These are phyloP conservation scores for Harringtonia lauricola DNA, from an alignment of 2,329 filamentous ascomycete genomes.

Conservation along the genomic window DNA sequence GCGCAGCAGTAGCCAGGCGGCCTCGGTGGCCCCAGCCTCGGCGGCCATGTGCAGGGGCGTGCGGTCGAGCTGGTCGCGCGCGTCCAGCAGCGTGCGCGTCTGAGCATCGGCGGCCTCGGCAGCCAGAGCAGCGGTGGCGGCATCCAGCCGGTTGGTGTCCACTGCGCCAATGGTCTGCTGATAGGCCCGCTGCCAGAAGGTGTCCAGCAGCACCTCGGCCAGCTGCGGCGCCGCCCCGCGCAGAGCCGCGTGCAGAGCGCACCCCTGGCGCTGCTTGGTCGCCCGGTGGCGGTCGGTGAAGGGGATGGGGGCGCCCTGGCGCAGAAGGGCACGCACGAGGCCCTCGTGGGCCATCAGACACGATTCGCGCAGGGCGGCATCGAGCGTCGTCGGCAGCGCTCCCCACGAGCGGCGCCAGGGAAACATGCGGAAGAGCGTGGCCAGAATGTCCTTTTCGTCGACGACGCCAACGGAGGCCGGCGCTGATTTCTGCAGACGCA, in stretches of 20 bases:
- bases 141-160: background rate
- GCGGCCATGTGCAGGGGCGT: slow-evolving; percentile 14
- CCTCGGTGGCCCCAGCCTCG: slow-evolving; percentile 1
- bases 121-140: background rate
- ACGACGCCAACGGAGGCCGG: too few species aligned
- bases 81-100: slow-evolving; percentile 4
- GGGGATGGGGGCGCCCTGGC: slow-evolving; percentile 11
- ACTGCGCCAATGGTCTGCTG: background rate
- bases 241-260: slow-evolving; percentile 11
- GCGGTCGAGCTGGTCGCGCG: slow-evolving; percentile 7
- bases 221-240: slow-evolving; percentile 8
- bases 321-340: slow-evolving; percentile 10
- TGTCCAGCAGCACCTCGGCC: slow-evolving; percentile 3
- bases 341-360: slow-evolving; percentile 8
- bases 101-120: background rate
- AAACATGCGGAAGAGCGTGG: background rate
- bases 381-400: slow-evolving; percentile 1
- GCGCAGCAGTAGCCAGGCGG: slow-evolving; percentile 5
- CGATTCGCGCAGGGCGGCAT: slow-evolving; percentile 5
- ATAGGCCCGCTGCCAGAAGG: slow-evolving; percentile 3
- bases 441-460: background rate
- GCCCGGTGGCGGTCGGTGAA: slow-evolving; percentile 1
- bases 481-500: too few species aligned
- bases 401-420: slow-evolving; percentile 4
- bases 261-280: background rate